Evolutionary conservation across 2,329 filamentous ascomycete species (phyloP).

Genomic region (Venturia effusa): DNA sequence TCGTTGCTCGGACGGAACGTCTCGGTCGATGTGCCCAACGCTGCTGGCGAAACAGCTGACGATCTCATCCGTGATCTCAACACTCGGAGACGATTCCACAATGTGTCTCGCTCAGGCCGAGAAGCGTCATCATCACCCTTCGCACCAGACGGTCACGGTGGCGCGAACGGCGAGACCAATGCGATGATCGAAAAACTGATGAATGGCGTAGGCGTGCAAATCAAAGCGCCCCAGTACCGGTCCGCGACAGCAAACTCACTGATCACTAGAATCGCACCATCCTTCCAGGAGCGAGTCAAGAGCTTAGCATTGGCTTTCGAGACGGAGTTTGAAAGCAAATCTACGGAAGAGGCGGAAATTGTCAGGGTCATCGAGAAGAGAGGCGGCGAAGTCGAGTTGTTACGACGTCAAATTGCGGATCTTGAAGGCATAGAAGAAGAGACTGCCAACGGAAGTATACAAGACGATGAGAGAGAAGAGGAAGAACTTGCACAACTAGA

Average conservation of each 20-base stretch:
- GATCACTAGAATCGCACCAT: slow-evolving; percentile 50
- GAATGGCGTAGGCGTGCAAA: not conserved
- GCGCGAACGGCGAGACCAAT: slow-evolving; percentile 12
- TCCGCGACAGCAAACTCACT: slow-evolving; percentile 44
- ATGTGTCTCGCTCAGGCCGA: slow-evolving; percentile 33
- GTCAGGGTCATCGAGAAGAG: slow-evolving; percentile 45
- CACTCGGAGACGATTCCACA: slow-evolving; percentile 50
- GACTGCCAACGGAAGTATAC: not conserved
- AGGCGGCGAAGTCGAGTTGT: slow-evolving; percentile 52
- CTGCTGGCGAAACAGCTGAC: slow-evolving; percentile 71
- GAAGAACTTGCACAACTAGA: slow-evolving; percentile 11
- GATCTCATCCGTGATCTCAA: slow-evolving; percentile 69
- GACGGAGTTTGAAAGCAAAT: slow-evolving; percentile 63
- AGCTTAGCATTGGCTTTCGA: slow-evolving; percentile 48
- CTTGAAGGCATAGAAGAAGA: slow-evolving; percentile 22
- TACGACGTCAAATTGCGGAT: slow-evolving; percentile 47
- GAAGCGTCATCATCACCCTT: slow-evolving; percentile 64
- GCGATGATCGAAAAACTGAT: slow-evolving; percentile 12
- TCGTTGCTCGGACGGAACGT: slow-evolving; percentile 66
- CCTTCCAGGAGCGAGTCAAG: slow-evolving; percentile 37
- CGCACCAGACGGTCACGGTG: slow-evolving; percentile 25
- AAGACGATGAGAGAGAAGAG: slow-evolving; percentile 8
- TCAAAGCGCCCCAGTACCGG: slow-evolving; percentile 22
- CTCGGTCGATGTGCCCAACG: slow-evolving; percentile 70
- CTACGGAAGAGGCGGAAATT: slow-evolving; percentile 38